Evolutionary conservation across 352 stramenopile genomes (phyloP).

Genomic region (Globisporangium barbulae): DNA sequence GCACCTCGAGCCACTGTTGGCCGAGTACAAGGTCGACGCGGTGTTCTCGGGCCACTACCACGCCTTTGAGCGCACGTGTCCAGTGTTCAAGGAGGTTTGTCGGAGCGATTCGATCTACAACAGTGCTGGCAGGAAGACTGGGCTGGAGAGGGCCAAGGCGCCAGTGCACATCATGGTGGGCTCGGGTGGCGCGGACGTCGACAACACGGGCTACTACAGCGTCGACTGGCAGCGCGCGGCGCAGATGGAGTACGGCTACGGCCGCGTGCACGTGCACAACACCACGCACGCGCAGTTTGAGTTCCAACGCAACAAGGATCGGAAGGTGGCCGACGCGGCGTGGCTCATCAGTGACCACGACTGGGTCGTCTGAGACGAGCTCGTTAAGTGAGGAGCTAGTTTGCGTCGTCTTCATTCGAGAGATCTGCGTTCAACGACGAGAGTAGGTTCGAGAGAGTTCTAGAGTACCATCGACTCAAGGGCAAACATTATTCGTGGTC

Average conservation of each 20-base stretch:
- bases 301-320: slow-evolving; percentile 56
- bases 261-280: slow-evolving; percentile 68
- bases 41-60: slow-evolving; percentile 92
- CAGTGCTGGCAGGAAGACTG: background rate
- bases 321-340: slow-evolving; percentile 8
- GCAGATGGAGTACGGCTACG: slow-evolving; percentile 59
- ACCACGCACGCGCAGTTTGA: slow-evolving; percentile 63
- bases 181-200: slow-evolving; percentile 74
- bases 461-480: too few relatives aligned
- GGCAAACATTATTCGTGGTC: too few relatives aligned
- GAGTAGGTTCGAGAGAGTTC: too few relatives aligned
- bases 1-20: slow-evolving; percentile 89
- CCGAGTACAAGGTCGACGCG: slow-evolving; percentile 85
- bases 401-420: too few relatives aligned
- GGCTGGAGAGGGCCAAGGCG: slow-evolving; percentile 27
- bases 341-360: slow-evolving; percentile 42
- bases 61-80: slow-evolving; percentile 89
- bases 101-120: slow-evolving; percentile 39
- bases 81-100: slow-evolving; percentile 73
- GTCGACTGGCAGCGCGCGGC: slow-evolving; percentile 63
- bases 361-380: slow-evolving; percentile 19
- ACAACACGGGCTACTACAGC: slow-evolving; percentile 52
- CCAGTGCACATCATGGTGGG: slow-evolving; percentile 86
- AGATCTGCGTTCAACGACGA: too few relatives aligned
- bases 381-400: background rate